Evolutionary conservation across 306 rosid species (phyloP).

Genomic region (Sesbania bispinosa): DNA sequence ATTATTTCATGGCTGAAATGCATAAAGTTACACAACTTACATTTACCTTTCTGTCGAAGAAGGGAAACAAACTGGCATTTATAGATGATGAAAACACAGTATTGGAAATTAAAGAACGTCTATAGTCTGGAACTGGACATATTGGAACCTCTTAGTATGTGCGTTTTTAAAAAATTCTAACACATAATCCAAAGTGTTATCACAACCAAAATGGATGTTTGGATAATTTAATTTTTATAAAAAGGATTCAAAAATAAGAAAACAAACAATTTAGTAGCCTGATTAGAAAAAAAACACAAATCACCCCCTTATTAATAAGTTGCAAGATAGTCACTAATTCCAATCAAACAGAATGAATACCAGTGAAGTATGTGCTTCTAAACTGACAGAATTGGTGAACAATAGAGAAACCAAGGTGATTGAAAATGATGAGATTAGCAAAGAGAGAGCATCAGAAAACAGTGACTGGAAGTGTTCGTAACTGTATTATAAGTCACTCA

Average conservation of each 20-base stretch:
- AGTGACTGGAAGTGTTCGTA: too few relatives aligned
- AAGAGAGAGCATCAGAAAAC: too few relatives aligned
- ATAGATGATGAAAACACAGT: neutral
- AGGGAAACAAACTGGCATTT: neutral
- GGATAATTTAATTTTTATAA: neutral
- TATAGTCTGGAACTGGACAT: neutral
- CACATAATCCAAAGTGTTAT: neutral
- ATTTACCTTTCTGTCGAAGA: neutral
- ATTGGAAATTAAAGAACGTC: neutral
- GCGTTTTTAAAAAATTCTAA: neutral
- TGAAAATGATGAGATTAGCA: neutral
- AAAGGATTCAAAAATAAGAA: neutral
- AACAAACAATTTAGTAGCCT: neutral
- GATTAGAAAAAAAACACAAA: neutral
- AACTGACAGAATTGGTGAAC: neutral
- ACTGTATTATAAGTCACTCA: too few relatives aligned
- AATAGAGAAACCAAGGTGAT: neutral
- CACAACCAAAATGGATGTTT: too few relatives aligned
- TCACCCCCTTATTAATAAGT: neutral
- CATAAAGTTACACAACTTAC: slow-evolving; percentile 1
- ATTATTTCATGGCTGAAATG: slow-evolving; percentile 1
- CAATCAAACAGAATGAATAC: neutral
- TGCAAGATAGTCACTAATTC: neutral
- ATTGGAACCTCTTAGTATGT: neutral
- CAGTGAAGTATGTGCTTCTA: neutral